Percentiles rank a stretch among this genome's conserved stretches.
Conservation (phyloP, 306 rosid genomes). For the Vigna hirtella region DNA sequence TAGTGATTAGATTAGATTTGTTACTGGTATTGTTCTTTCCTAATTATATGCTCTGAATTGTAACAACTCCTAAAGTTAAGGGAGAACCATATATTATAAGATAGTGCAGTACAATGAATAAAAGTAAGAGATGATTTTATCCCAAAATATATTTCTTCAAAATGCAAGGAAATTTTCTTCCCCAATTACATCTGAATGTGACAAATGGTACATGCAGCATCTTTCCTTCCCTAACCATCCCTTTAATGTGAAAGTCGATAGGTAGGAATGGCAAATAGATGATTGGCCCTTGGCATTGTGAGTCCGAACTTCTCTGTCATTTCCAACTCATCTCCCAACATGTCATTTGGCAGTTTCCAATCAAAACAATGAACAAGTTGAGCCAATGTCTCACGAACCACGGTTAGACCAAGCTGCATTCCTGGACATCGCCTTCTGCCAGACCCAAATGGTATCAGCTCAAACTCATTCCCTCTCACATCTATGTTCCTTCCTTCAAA, state of each 20-base stretch:
- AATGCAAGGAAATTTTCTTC: too few species aligned
- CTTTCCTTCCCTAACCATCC: not conserved
- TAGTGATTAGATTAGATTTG: too few species aligned
- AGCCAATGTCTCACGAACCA: slow-evolving; percentile 41
- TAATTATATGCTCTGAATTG: too few species aligned
- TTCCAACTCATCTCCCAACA: slow-evolving; percentile 39
- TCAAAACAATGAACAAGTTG: slow-evolving; percentile 55
- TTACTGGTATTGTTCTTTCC: too few species aligned
- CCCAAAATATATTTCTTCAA: too few species aligned
- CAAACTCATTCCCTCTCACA: slow-evolving; percentile 47
- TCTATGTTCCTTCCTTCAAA: slow-evolving; percentile 43
- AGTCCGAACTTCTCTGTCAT: slow-evolving; percentile 39
- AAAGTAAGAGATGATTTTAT: too few species aligned
- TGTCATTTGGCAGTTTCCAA: slow-evolving; percentile 47
- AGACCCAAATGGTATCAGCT: slow-evolving; percentile 51
- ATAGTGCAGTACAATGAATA: too few species aligned
- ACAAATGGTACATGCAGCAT: too few species aligned
- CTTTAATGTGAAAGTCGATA: not conserved
- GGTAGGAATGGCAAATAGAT: not conserved
- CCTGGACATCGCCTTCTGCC: slow-evolving; percentile 55
- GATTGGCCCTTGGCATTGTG: not conserved
- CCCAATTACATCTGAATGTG: too few species aligned
- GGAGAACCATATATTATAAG: too few species aligned
- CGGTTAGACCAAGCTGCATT: slow-evolving; percentile 40
- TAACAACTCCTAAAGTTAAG: too few species aligned